Conservation (phyloP, 768 basidiomycete species). For the Tulasnella sp. region DNA sequence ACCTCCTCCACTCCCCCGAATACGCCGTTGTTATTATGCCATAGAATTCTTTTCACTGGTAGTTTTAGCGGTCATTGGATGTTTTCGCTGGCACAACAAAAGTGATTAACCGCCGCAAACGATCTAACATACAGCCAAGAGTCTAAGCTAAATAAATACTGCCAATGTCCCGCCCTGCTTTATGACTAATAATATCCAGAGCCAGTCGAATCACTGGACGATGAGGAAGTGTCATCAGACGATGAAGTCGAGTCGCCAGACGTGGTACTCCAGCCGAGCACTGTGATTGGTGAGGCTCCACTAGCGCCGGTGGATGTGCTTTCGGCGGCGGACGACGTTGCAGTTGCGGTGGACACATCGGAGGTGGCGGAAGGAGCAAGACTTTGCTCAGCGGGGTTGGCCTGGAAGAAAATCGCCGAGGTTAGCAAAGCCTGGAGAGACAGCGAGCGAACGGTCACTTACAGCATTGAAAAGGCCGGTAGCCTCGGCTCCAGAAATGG, state of each 20-base stretch:
- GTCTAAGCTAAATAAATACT: not conserved
- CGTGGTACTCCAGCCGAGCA: not conserved
- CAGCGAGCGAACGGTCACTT: not conserved
- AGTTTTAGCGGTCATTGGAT: not conserved
- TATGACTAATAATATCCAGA: too few species aligned
- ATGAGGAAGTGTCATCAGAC: too few species aligned
- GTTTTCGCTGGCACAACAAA: not conserved
- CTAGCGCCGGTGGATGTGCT: not conserved
- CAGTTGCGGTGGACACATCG: not conserved
- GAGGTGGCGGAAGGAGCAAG: not conserved
- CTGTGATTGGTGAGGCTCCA: not conserved
- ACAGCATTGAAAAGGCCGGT: constrained; percentile 31
- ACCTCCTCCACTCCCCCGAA: not conserved
- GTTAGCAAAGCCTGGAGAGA: not conserved
- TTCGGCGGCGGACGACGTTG: constrained; percentile 16
- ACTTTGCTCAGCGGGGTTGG: not conserved
- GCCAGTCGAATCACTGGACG: too few species aligned
- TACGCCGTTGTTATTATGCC: not conserved
- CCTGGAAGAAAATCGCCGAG: not conserved
- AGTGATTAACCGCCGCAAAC: not conserved
- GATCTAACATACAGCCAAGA: not conserved
- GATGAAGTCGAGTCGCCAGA: not conserved
- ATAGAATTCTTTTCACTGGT: not conserved
- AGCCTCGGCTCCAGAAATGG: constrained; percentile 29
- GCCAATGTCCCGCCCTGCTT: too few species aligned